These are phyloP conservation scores for Tetrahymena malaccensis DNA, from an alignment of 73 alveolate species.

Conservation along the genomic window DNA sequence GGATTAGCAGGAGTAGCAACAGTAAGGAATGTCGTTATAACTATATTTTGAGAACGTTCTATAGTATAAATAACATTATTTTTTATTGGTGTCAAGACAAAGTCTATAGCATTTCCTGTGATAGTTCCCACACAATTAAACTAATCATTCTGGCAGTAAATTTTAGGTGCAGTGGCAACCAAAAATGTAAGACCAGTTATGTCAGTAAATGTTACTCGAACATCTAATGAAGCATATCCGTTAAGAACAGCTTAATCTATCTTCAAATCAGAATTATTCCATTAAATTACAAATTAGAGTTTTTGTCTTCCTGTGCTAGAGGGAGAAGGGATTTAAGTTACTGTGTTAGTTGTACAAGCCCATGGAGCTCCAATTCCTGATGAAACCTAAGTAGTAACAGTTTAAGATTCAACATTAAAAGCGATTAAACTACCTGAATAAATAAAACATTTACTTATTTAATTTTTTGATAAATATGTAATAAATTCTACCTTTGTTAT, in stretches of 20 bases:
- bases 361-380: neutral
- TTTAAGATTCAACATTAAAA: neutral
- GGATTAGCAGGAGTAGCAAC: neutral
- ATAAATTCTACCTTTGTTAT: neutral
- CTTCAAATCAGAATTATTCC: neutral
- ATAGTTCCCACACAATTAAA: neutral
- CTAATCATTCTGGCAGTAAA: neutral
- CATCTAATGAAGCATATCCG: neutral
- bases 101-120: neutral
- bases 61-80: neutral
- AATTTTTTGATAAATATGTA: neutral
- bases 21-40: neutral
- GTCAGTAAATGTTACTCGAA: neutral
- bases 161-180: neutral
- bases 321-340: neutral
- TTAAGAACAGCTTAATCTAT: neutral
- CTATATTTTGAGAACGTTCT: neutral
- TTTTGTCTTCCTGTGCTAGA: neutral
- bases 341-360: neutral
- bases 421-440: neutral
- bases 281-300: neutral
- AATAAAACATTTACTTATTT: neutral
- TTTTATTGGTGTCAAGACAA: neutral
- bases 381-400: neutral
- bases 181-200: neutral